A percentile compares a stretch with the other conserved stretches of the same genome.
phyloP scores from a whole-genome alignment of 1,139 yeast species.

The Casaregolazyma lundiana region DNA sequence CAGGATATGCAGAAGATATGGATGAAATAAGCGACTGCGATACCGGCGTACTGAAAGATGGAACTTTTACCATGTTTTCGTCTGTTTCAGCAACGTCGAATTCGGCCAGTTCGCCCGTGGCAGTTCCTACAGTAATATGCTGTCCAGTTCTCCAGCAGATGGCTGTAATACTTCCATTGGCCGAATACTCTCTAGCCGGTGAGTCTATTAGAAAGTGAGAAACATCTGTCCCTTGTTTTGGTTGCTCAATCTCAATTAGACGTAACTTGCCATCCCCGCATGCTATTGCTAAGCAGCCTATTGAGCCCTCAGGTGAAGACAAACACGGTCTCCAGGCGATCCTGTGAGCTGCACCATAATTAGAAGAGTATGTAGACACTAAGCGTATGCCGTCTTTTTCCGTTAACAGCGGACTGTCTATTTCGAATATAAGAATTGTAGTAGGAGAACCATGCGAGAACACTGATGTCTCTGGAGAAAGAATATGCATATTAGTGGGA shows the following conservation, averaged over 20 bases:
- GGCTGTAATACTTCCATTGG: constrained; percentile 41
- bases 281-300: constrained; percentile 48
- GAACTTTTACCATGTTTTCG: constrained; percentile 27
- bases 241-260: constrained; percentile 42
- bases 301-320: constrained; percentile 27
- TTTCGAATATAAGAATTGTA: constrained; percentile 1
- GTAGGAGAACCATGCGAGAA: constrained; percentile 15
- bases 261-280: constrained; percentile 64
- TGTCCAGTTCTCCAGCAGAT: constrained; percentile 52
- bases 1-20: constrained; percentile 41
- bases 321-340: constrained; percentile 17
- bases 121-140: constrained; percentile 55
- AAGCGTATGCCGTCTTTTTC: not conserved
- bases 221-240: constrained; percentile 11
- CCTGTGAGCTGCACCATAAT: constrained; percentile 40
- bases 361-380: constrained; percentile 38
- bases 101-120: constrained; percentile 65
- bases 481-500: constrained; percentile 19
- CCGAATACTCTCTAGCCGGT: constrained; percentile 32
- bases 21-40: constrained; percentile 50
- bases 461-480: constrained; percentile 19
- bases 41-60: constrained; percentile 46
- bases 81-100: constrained; percentile 39
- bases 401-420: not conserved
- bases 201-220: constrained; percentile 28